Conservation (phyloP, 2,329 filamentous ascomycete genomes). For the Fusarium annulatum region DNA sequence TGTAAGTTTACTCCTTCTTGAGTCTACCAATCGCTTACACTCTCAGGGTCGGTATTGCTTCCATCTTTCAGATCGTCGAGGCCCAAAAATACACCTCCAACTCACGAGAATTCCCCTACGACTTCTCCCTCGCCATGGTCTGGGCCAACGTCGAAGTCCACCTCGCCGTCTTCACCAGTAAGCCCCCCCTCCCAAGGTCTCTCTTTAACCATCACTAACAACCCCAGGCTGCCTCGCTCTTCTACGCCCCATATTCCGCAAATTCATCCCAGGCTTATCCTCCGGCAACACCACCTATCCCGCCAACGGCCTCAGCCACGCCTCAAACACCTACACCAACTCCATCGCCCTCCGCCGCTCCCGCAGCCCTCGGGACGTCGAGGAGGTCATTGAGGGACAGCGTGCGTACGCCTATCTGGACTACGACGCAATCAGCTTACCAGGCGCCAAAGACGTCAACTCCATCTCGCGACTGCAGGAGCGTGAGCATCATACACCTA, state of each 20-base stretch:
- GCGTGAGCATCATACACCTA: constrained; percentile 12
- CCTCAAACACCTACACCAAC: constrained; percentile 3
- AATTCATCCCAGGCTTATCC: constrained; percentile 27
- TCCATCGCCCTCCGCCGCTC: constrained; percentile 1
- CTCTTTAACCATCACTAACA: neutral
- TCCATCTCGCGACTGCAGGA: constrained; percentile 20
- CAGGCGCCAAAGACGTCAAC: constrained; percentile 26
- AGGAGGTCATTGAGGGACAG: constrained; percentile 11
- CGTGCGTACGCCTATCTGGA: constrained; percentile 22
- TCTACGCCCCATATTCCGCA: constrained; percentile 32
- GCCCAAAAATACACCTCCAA: constrained; percentile 15
- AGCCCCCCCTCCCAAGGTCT: rapidly evolving
- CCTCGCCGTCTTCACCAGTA: constrained; percentile 31
- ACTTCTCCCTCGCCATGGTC: constrained; percentile 30
- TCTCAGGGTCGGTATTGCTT: constrained; percentile 24
- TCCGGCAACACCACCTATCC: constrained; percentile 22
- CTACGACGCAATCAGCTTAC: constrained; percentile 35
- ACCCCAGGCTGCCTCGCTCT: constrained; percentile 18
- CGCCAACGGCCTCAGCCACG: constrained; percentile 23
- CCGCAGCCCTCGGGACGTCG: constrained; percentile 1
- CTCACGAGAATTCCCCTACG: constrained; percentile 26
- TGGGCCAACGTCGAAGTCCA: constrained; percentile 31
- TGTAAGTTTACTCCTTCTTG: neutral
- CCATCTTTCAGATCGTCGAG: constrained; percentile 29
- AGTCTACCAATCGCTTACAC: neutral